Conservation (phyloP, 306 rosid species). For the Chamaecrista fasciculata region DNA sequence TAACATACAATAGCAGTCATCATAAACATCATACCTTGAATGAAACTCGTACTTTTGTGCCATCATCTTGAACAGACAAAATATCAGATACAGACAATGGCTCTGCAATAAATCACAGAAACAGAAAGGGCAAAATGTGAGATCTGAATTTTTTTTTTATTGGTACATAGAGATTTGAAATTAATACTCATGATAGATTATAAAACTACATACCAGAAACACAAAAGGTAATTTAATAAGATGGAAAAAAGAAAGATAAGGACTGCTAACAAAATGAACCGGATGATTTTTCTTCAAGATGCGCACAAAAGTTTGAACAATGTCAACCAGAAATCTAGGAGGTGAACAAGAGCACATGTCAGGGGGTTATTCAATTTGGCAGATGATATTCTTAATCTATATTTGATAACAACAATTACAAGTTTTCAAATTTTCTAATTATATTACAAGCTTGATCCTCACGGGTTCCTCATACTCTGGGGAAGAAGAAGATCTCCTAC, state of each 20-base stretch:
- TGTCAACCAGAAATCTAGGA: slow-evolving; percentile 3
- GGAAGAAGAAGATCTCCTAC: neutral
- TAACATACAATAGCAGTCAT: slow-evolving; percentile 7
- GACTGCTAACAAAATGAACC: slow-evolving; percentile 1
- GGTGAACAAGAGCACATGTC: neutral
- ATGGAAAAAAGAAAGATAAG: slow-evolving; percentile 8
- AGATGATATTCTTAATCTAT: neutral
- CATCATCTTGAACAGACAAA: slow-evolving; percentile 38
- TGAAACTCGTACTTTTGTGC: slow-evolving; percentile 47
- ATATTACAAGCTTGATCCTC: neutral
- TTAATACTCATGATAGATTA: slow-evolving; percentile 10
- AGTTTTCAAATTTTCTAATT: slow-evolving; percentile 16
- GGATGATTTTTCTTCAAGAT: neutral
- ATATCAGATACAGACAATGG: slow-evolving; percentile 54
- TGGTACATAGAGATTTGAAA: neutral
- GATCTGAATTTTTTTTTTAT: no score
- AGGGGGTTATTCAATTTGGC: neutral
- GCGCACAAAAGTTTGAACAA: slow-evolving; percentile 11
- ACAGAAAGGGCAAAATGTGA: neutral
- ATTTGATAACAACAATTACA: neutral
- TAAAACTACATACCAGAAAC: neutral
- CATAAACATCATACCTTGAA: slow-evolving; percentile 48
- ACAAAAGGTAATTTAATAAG: neutral
- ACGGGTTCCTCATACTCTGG: neutral
- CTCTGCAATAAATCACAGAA: slow-evolving; percentile 39